Evolutionary conservation across 2,329 filamentous ascomycete genomes (phyloP).

Genomic region (Seiridium cupressi): DNA sequence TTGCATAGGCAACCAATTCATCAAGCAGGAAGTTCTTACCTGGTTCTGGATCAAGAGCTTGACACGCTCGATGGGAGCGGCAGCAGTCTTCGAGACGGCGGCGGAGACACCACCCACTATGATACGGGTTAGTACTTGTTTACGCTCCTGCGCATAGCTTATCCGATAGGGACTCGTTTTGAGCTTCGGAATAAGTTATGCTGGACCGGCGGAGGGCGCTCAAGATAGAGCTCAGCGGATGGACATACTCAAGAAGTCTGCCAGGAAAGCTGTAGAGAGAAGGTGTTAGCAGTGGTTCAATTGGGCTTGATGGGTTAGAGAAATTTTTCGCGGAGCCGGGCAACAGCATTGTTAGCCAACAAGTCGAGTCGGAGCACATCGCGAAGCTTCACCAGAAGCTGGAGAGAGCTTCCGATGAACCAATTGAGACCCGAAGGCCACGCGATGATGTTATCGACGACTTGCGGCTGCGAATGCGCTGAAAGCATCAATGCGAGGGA

Average conservation of each 20-base stretch:
- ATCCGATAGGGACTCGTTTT: not conserved
- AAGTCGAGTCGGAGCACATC: not conserved
- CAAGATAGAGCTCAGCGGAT: constrained; percentile 11
- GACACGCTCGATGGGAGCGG: constrained; percentile 99
- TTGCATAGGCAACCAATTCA: not conserved
- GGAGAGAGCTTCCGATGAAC: not conserved
- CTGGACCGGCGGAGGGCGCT: constrained; percentile 10
- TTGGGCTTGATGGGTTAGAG: constrained; percentile 10
- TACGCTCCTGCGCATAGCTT: constrained; percentile 10
- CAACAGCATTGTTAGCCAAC: not conserved
- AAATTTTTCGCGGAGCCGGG: constrained; percentile 8
- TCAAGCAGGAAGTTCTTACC: constrained; percentile 57
- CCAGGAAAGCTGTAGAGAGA: constrained; percentile 72
- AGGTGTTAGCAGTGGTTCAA: constrained; percentile 31
- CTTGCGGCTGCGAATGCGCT: constrained; percentile 12
- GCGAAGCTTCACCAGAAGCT: not conserved
- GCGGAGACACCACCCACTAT: constrained; percentile 99
- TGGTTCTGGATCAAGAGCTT: constrained; percentile 99
- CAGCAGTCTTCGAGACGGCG: constrained; percentile 99
- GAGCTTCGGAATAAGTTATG: constrained; percentile 4
- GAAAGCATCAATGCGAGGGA: constrained; percentile 5
- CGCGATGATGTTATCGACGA: not conserved
- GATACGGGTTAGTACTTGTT: constrained; percentile 16
- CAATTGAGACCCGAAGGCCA: not conserved
- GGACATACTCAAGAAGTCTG: constrained; percentile 97